Evolutionary conservation across 768 basidiomycete genomes (phyloP).

Genomic region (Rubroboletus pulcherrimus): DNA sequence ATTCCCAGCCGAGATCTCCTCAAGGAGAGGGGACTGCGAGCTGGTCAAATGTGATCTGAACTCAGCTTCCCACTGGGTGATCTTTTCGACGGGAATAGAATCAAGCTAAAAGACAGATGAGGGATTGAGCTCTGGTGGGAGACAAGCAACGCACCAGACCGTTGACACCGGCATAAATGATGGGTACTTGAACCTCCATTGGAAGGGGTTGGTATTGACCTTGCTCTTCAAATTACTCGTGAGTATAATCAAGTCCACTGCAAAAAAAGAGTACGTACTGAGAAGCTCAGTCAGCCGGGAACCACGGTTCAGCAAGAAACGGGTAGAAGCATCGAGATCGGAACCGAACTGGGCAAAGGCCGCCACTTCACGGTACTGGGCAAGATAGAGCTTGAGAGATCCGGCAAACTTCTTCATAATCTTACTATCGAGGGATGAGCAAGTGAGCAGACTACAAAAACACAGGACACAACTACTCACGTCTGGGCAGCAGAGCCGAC

Average conservation of each 20-base stretch:
- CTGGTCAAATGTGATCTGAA: constrained; percentile 86
- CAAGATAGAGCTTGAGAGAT: constrained; percentile 99
- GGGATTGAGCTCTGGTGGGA: neutral
- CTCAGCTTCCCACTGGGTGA: constrained; percentile 87
- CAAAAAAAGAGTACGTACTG: constrained; percentile 44
- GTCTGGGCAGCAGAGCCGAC: constrained; percentile 99
- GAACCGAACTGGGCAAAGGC: constrained; percentile 99
- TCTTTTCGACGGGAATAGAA: constrained; percentile 90
- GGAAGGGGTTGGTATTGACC: constrained; percentile 95
- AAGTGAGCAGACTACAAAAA: neutral
- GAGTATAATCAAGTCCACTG: constrained; percentile 4
- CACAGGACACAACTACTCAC: constrained; percentile 45
- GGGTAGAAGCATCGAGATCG: constrained; percentile 98
- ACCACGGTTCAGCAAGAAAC: constrained; percentile 97
- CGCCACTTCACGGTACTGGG: constrained; percentile 99
- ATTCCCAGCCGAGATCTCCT: constrained; percentile 78
- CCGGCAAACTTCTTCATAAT: constrained; percentile 99
- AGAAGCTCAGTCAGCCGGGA: constrained; percentile 96
- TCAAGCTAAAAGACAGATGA: constrained; percentile 59
- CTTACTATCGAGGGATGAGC: constrained; percentile 49
- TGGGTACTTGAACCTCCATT: constrained; percentile 96
- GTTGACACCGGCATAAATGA: constrained; percentile 99
- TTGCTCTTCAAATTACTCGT: constrained; percentile 62
- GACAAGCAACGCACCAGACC: constrained; percentile 68
- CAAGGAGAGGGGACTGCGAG: constrained; percentile 70